Evolutionary conservation across 2,329 filamentous ascomycete genomes (phyloP).

Genomic region (Clarireedia monteithiana): DNA sequence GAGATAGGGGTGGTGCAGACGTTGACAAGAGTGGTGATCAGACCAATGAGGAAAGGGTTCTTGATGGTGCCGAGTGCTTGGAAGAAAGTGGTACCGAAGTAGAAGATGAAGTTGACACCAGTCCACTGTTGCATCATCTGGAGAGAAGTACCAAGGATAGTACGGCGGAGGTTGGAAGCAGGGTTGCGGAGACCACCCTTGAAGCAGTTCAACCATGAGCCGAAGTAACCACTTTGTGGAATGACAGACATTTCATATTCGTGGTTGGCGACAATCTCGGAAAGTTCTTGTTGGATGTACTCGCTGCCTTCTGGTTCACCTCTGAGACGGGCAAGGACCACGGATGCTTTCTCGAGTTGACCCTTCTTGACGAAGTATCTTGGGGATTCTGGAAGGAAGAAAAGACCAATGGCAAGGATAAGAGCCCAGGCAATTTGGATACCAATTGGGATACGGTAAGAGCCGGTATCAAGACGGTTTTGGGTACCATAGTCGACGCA

Average conservation of each 20-base stretch:
- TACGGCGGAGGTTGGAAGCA: slow-evolving; percentile 62
- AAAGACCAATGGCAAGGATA: slow-evolving; percentile 63
- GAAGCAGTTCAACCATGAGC: slow-evolving; percentile 63
- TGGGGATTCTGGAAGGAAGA: slow-evolving; percentile 77
- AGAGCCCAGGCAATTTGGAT: slow-evolving; percentile 77
- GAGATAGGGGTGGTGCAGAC: slow-evolving; percentile 78
- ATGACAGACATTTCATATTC: slow-evolving; percentile 71
- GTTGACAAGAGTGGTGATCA: slow-evolving; percentile 85
- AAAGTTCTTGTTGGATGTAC: slow-evolving; percentile 70
- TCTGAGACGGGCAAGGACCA: slow-evolving; percentile 59
- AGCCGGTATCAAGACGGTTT: slow-evolving; percentile 50
- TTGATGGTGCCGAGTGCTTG: slow-evolving; percentile 65
- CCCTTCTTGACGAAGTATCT: slow-evolving; percentile 80
- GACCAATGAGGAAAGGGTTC: slow-evolving; percentile 74
- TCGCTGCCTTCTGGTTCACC: slow-evolving; percentile 66
- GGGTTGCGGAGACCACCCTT: slow-evolving; percentile 52
- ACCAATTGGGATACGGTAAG: slow-evolving; percentile 74
- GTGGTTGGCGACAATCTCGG: slow-evolving; percentile 84
- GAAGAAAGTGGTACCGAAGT: slow-evolving; percentile 81
- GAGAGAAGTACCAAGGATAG: slow-evolving; percentile 62
- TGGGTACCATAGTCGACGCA: slow-evolving; percentile 67
- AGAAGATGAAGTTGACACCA: slow-evolving; percentile 91
- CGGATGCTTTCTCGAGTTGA: slow-evolving; percentile 55
- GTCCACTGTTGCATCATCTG: slow-evolving; percentile 74
- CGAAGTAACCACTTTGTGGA: slow-evolving; percentile 56